Base-by-base conservation (phyloP, 495 filamentous ascomycete genomes). In the Platismatia glauca region DNA sequence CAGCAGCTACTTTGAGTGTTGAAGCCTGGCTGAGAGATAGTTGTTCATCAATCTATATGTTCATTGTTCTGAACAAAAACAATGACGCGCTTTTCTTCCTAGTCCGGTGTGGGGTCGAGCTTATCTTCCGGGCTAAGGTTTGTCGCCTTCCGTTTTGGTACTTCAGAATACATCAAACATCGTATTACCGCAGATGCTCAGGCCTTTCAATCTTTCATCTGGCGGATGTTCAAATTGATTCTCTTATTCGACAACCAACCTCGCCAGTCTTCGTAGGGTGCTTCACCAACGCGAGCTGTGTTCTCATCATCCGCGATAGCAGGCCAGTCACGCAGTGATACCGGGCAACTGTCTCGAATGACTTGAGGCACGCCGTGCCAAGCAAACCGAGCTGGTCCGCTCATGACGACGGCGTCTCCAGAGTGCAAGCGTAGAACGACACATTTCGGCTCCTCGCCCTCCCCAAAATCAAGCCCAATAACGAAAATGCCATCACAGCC, bases 311-410 rank as follows among this genome's bases (percentile, higher is more conserved):
- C 24, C 41, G 74, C 74, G 18, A 48, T 31, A 2, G 78, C 84
- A 24, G 92, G 94, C 91, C 92, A 97, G 53, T 86, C 75, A 62
- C 78, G 76, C 58, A 97, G 71, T 75, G 82, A 88, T 3, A 72
- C 74, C 0, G 92, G 93, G 75, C 90, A 96, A 1, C 87, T 96
- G 22, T 76, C 81, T 31, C 82, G 80, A 29, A 95, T 55, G 33
- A 95, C 84, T 68, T 88, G 89, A 7, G 93, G 91, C 16, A 97
- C 92, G 6, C 88, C 90, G 76, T 97, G 92, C 94, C 92, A 97
- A 16, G 92, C 94, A 73, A 89, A 92, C 56, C 92, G 76, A 12
- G 88, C 84, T 58, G 83, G 79, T 41, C 88, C 82, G 56, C 82
- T 83, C 89, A 96, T 94, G 59, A 90, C 89, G 2, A 96, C 81